Evolutionary conservation across 768 basidiomycete genomes (phyloP).

Genomic region (Lactarius pseudohatsudake): DNA sequence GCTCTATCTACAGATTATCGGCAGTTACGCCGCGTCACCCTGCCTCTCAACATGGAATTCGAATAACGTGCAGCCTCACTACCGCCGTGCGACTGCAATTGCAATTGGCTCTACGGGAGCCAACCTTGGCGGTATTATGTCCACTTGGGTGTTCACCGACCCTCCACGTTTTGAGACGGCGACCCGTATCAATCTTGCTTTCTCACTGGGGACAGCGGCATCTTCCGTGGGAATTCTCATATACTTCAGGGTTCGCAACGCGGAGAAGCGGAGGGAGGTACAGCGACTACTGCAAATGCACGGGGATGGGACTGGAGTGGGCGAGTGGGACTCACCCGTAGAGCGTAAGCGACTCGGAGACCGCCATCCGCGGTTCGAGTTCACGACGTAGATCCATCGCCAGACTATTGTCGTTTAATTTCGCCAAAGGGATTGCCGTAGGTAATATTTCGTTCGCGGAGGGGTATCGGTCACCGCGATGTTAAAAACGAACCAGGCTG

Average conservation of each 20-base stretch:
- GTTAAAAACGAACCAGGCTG: neutral
- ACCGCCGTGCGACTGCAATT: slow-evolving; percentile 25
- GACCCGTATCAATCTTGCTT: slow-evolving; percentile 16
- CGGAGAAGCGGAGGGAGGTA: slow-evolving; percentile 6
- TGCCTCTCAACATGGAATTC: slow-evolving; percentile 33
- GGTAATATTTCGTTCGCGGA: neutral
- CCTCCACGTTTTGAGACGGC: slow-evolving; percentile 18
- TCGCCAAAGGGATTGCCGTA: neutral
- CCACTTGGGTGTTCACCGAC: slow-evolving; percentile 3
- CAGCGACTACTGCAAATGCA: slow-evolving; percentile 9
- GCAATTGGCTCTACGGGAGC: slow-evolving; percentile 32
- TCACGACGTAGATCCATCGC: neutral
- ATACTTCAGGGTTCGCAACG: slow-evolving; percentile 10
- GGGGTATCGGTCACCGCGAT: neutral
- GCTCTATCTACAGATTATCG: slow-evolving; percentile 36
- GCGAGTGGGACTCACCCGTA: neutral
- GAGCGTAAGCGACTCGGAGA: slow-evolving; percentile 1
- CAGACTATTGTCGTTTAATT: neutral
- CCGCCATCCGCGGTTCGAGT: neutral
- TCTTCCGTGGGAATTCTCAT: slow-evolving; percentile 3
- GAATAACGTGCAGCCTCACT: slow-evolving; percentile 35
- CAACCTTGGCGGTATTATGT: slow-evolving; percentile 19
- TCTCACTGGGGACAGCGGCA: slow-evolving; percentile 12
- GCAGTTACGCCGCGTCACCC: slow-evolving; percentile 33
- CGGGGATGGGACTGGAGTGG: slow-evolving; percentile 1